Evolutionary conservation across 2,329 filamentous ascomycete genomes (phyloP).

Genomic region (Phialophora tarda): DNA sequence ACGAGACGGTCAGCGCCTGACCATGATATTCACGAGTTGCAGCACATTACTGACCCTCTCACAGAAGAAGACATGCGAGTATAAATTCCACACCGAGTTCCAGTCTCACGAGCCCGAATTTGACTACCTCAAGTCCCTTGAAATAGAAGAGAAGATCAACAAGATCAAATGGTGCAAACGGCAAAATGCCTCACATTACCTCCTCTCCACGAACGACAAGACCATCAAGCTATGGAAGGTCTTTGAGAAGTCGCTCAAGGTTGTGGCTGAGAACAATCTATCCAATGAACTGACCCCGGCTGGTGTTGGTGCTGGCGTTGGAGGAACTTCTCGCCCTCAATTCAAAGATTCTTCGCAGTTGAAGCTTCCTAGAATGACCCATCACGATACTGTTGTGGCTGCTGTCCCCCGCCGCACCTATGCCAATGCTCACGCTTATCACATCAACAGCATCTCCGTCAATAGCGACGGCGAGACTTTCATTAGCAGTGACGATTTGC

Average conservation of each 20-base stretch:
- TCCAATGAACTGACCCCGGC: constrained; percentile 89
- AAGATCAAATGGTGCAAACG: constrained; percentile 99
- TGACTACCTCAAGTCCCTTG: constrained; percentile 97
- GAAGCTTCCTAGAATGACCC: constrained; percentile 93
- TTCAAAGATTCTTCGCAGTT: constrained; percentile 83
- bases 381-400: constrained; percentile 97
- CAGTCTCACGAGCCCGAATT: constrained; percentile 99
- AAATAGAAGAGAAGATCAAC: constrained; percentile 99
- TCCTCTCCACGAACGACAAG: constrained; percentile 98
- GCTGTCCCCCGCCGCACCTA: constrained; percentile 95
- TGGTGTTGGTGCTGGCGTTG: constrained; percentile 64
- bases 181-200: constrained; percentile 97
- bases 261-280: constrained; percentile 98
- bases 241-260: constrained; percentile 98
- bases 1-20: constrained; percentile 78
- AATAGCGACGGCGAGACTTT: constrained; percentile 99
- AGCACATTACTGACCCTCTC: constrained; percentile 23
- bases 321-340: constrained; percentile 74
- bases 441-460: constrained; percentile 99
- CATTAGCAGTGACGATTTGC: constrained; percentile 96
- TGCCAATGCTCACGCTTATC: constrained; percentile 97
- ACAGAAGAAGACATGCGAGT: constrained; percentile 99
- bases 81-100: constrained; percentile 99
- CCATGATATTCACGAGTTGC: not conserved
- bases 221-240: constrained; percentile 99